Conservation (phyloP, 2,329 filamentous ascomycete genomes). For the Ophiostoma angusticollis region DNA sequence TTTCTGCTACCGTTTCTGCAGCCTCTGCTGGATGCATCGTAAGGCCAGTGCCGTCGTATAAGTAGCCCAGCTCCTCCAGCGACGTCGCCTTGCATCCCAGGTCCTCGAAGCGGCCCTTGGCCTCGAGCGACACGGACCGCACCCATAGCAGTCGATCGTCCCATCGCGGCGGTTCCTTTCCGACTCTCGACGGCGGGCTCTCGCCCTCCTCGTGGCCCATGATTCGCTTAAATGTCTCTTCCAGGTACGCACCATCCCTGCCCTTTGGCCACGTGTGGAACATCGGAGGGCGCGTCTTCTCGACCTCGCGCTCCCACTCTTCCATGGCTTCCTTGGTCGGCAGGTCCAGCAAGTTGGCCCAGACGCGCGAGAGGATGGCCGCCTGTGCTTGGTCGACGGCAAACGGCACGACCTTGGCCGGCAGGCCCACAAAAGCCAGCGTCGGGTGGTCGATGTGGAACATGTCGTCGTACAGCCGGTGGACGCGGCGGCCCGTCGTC, state of each 20-base stretch:
- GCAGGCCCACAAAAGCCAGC: conserved; percentile 61
- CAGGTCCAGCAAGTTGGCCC: conserved; percentile 55
- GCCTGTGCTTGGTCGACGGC: conserved; percentile 67
- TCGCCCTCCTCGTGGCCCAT: conserved; percentile 12
- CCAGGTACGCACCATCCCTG: conserved; percentile 57
- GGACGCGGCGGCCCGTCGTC: conserved; percentile 56
- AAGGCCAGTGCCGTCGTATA: conserved; percentile 27
- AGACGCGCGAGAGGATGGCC: conserved; percentile 63
- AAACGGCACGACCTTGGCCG: conserved; percentile 81
- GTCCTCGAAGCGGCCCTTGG: conserved; percentile 59
- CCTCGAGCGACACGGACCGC: conserved; percentile 51
- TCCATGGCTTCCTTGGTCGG: conserved; percentile 53
- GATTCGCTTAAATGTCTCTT: conserved; percentile 52
- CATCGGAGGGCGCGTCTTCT: conserved; percentile 29
- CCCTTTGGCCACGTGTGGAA: conserved; percentile 40
- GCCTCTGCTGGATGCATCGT: background rate
- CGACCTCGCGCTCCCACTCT: conserved; percentile 52
- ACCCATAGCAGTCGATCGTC: conserved; percentile 58
- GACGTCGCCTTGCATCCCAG: conserved; percentile 51
- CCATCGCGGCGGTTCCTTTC: conserved; percentile 63
- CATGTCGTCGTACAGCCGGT: conserved; percentile 66
- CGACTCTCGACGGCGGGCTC: conserved; percentile 31
- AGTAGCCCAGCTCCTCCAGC: conserved; percentile 60
- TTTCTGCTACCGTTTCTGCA: background rate
- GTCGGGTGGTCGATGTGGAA: conserved; percentile 67